These are phyloP conservation scores for Lobosporangium transversale DNA, from an alignment of 192 early-diverging fungal species.

Conservation along the genomic window DNA sequence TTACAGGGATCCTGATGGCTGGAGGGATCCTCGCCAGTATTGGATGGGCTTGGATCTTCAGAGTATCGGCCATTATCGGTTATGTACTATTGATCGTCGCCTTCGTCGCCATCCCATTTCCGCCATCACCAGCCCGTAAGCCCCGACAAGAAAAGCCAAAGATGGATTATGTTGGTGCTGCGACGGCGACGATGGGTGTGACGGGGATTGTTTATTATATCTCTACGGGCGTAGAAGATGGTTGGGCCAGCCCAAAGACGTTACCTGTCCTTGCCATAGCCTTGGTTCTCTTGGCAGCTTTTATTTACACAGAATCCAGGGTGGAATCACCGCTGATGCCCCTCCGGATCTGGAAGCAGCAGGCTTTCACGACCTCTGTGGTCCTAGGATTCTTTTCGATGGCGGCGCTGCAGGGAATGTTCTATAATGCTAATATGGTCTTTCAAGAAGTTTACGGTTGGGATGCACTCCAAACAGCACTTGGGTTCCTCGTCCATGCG, in stretches of 20 bases:
- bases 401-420: conserved; percentile 45
- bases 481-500: conserved; percentile 56
- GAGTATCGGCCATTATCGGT: conserved; percentile 37
- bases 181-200: conserved; percentile 31
- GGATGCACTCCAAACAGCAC: conserved; percentile 51
- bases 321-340: conserved; percentile 52
- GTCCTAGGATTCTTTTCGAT: conserved; percentile 45
- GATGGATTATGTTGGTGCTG: conserved; percentile 41
- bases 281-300: conserved; percentile 33
- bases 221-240: conserved; percentile 35
- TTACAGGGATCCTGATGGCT: conserved; percentile 41
- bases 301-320: conserved; percentile 46
- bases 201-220: conserved; percentile 49
- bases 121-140: too few species aligned
- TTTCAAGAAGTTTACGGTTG: conserved; percentile 59
- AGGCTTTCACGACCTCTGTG: conserved; percentile 53
- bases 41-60: conserved; percentile 55
- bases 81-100: conserved; percentile 21
- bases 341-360: conserved; percentile 51
- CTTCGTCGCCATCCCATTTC: conserved; percentile 24
- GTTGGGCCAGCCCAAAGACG: conserved; percentile 49
- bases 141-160: conserved; percentile 35
- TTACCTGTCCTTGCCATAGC: conserved; percentile 25
- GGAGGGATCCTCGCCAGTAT: conserved; percentile 44
- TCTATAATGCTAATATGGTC: conserved; percentile 54